phyloP scores from a whole-genome alignment of 768 basidiomycete genomes.

The Coprinellus micaceus region DNA sequence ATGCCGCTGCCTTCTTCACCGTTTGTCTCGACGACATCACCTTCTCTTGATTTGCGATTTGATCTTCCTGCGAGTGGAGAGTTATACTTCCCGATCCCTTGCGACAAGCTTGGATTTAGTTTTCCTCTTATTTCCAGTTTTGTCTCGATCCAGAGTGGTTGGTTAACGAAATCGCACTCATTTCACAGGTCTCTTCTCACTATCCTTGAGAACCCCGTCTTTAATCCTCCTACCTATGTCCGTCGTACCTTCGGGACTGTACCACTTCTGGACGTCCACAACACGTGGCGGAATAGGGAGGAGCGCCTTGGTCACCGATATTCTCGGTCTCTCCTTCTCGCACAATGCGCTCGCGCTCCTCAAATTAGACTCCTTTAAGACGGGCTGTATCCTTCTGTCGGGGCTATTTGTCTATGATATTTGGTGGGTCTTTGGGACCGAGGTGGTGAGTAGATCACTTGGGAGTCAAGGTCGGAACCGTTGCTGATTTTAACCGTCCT shows the following conservation, averaged over 20 bases:
- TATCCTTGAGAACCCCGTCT: slow-evolving; percentile 59
- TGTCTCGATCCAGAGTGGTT: not conserved
- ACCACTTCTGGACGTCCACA: slow-evolving; percentile 34
- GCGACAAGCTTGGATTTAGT: not conserved
- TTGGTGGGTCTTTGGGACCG: slow-evolving; percentile 91
- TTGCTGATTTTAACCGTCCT: not conserved
- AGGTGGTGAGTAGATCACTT: slow-evolving; percentile 55
- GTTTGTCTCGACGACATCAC: not conserved
- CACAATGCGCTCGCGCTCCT: slow-evolving; percentile 76
- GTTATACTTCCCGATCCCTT: not conserved
- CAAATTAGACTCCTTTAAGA: slow-evolving; percentile 85
- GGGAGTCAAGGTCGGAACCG: not conserved
- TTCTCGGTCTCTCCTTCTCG: slow-evolving; percentile 74
- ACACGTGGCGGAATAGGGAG: slow-evolving; percentile 29
- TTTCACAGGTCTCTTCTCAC: slow-evolving; percentile 27
- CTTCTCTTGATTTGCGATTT: slow-evolving; percentile 4
- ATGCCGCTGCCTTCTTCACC: not conserved
- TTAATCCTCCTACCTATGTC: slow-evolving; percentile 56
- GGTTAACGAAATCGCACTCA: slow-evolving; percentile 4
- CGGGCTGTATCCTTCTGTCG: slow-evolving; percentile 75
- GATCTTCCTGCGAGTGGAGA: not conserved
- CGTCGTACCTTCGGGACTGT: slow-evolving; percentile 61
- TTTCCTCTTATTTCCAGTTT: not conserved
- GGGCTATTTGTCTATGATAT: slow-evolving; percentile 93
- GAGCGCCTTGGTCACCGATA: slow-evolving; percentile 70